Conservation (phyloP, 225 moss, liverwort and hornwort species). For the Asterella californica region DNA sequence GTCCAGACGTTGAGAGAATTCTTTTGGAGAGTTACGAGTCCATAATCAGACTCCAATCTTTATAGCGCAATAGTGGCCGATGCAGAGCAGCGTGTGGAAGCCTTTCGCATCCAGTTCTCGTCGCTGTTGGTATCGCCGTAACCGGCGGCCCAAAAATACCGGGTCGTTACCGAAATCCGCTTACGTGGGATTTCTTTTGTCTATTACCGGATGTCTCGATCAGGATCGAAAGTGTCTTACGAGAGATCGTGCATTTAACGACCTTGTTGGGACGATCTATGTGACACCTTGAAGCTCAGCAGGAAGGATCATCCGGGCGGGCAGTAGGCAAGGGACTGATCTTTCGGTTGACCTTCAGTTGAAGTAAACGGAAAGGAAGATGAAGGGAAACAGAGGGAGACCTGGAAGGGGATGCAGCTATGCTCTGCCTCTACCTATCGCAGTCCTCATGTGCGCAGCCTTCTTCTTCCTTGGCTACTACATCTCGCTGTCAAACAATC, state of each 20-base stretch:
- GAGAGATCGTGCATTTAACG: background rate
- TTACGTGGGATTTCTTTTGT: background rate
- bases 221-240: background rate
- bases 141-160: background rate
- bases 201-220: background rate
- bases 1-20: background rate
- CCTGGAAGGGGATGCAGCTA: constrained; percentile 47
- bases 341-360: background rate
- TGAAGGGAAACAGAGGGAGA: constrained; percentile 46
- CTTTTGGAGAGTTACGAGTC: background rate
- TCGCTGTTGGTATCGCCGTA: background rate
- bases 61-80: background rate
- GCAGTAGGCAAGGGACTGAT: too few species aligned
- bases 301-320: background rate
- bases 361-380: constrained; percentile 8
- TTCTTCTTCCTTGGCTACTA: constrained; percentile 87
- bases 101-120: background rate
- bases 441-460: constrained; percentile 57
- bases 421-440: constrained; percentile 67
- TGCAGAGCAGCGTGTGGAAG: background rate
- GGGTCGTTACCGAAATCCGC: background rate
- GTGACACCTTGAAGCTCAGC: background rate
- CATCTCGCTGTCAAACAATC: constrained; percentile 47
- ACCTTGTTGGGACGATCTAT: background rate
- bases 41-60: background rate